phyloP scores from a whole-genome alignment of 106 monocot genomes.

The Hemerocallis citrina region DNA sequence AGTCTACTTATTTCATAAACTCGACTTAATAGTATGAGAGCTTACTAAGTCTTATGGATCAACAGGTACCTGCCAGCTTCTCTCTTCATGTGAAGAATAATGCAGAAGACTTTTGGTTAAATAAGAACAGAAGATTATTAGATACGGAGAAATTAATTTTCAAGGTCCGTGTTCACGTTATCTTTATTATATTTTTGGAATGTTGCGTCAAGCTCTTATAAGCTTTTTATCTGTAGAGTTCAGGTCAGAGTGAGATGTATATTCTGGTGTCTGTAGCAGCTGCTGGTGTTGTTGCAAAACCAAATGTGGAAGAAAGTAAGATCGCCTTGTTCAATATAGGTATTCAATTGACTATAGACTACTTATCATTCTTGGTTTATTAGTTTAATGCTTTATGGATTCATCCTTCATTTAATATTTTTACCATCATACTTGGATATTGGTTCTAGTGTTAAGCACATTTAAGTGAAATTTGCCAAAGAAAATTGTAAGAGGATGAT shows the following conservation, averaged over 20 bases:
- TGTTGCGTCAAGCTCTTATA: no score
- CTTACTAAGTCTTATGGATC: not conserved
- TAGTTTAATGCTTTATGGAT: no score
- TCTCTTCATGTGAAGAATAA: constrained; percentile 38
- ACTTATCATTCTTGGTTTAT: no score
- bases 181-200: no score
- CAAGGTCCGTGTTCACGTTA: constrained; percentile 32
- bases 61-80: constrained; percentile 74
- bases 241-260: constrained; percentile 14
- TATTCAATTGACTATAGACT: constrained; percentile 19
- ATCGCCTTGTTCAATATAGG: constrained; percentile 64
- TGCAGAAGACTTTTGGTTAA: constrained; percentile 10
- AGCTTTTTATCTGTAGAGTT: constrained; percentile 17
- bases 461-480: no score
- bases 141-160: constrained; percentile 87
- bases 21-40: no score
- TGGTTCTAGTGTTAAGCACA: no score
- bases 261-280: constrained; percentile 50
- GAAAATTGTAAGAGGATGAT: no score
- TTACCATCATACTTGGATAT: no score
- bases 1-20: constrained; percentile 5
- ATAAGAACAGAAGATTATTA: constrained; percentile 53
- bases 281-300: constrained; percentile 64
- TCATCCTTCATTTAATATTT: no score
- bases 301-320: constrained; percentile 44